Conservation (phyloP, 1,284 basidiomycete genomes). For the Pholiota adiposa region DNA sequence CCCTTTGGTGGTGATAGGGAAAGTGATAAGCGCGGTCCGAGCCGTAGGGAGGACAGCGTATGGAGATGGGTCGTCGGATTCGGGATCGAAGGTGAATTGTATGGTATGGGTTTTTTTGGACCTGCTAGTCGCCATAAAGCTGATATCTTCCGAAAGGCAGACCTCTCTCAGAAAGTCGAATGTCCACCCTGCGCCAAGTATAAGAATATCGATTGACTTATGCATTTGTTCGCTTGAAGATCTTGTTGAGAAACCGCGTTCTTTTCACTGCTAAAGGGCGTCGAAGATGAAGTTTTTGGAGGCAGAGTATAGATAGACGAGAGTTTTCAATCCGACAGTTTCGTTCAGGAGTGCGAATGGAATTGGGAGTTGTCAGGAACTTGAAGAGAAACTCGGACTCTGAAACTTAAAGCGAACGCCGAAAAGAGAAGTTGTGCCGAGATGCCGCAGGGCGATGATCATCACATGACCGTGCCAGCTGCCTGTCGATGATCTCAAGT, state of each 20-base stretch:
- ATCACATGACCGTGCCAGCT: background rate
- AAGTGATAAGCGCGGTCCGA: constrained; percentile 63
- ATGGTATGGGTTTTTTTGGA: constrained; percentile 50
- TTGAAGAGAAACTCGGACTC: too few species aligned
- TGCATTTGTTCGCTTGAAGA: too few species aligned
- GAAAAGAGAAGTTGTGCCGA: too few species aligned
- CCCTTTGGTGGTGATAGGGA: constrained; percentile 55
- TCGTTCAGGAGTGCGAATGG: too few species aligned
- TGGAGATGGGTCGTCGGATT: constrained; percentile 43
- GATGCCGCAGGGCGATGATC: too few species aligned
- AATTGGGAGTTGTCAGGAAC: too few species aligned
- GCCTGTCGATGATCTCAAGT: background rate
- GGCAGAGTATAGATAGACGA: too few species aligned
- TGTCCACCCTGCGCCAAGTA: constrained; percentile 76
- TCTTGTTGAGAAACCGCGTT: too few species aligned
- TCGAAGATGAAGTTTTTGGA: too few species aligned
- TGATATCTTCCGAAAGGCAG: constrained; percentile 44
- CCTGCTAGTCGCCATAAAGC: constrained; percentile 60
- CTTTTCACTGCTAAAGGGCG: too few species aligned
- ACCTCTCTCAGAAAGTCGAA: constrained; percentile 65
- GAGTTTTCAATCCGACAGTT: too few species aligned
- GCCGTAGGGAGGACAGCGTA: constrained; percentile 58
- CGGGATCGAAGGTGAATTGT: constrained; percentile 52
- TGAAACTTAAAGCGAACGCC: too few species aligned
- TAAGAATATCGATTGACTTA: constrained; percentile 58